phyloP scores from a whole-genome alignment of 148 eudicot species.

The Rhododendron ferrugineum region DNA sequence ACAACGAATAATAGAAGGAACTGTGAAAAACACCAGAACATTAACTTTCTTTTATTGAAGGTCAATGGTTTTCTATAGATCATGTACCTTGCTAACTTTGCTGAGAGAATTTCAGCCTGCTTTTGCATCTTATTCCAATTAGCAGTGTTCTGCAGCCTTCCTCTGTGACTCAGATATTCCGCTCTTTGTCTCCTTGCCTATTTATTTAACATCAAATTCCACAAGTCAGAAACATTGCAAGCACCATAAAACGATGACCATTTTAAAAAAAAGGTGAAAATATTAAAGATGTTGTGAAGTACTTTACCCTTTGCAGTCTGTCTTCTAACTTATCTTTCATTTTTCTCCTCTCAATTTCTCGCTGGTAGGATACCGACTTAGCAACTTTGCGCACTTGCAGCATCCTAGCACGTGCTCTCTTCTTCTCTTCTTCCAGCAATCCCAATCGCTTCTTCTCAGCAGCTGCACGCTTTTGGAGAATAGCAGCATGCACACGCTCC shows the following conservation, averaged over 20 bases:
- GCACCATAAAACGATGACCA: not conserved
- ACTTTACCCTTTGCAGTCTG: conserved; percentile 63
- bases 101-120: conserved; percentile 59
- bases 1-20: not conserved
- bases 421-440: conserved; percentile 81
- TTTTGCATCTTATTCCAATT: conserved; percentile 35
- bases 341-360: conserved; percentile 74
- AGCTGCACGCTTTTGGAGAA: conserved; percentile 78
- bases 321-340: conserved; percentile 70
- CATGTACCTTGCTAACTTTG: conserved; percentile 54
- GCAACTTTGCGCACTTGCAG: conserved; percentile 68
- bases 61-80: not conserved
- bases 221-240: not conserved
- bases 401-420: conserved; percentile 70
- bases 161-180: conserved; percentile 66
- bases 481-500: conserved; percentile 82
- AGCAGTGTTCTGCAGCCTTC: conserved; percentile 30
- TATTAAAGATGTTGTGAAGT: not conserved
- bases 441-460: conserved; percentile 88
- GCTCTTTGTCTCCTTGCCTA: conserved; percentile 96
- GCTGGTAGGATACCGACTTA: conserved; percentile 49
- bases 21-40: not conserved
- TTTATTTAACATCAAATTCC: conserved; percentile 17
- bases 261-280: not conserved
- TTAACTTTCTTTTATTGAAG: not conserved